A percentile compares a stretch with the other conserved stretches of the same genome.
Conservation (phyloP, 2,329 filamentous ascomycete genomes). For the Fusarium sp. region DNA sequence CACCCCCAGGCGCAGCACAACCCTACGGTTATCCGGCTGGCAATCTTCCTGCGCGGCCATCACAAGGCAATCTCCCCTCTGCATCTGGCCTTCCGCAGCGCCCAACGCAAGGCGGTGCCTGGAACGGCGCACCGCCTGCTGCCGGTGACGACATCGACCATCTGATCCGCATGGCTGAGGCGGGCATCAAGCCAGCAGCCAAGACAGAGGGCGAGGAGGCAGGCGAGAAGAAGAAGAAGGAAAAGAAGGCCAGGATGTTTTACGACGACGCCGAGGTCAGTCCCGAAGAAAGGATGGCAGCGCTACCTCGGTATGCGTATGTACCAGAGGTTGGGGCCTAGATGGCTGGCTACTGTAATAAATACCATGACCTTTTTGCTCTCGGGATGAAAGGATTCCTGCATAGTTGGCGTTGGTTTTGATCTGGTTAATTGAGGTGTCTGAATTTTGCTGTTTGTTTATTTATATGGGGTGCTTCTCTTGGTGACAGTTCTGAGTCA, state of each 20-base stretch:
- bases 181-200: slow-evolving; percentile 61
- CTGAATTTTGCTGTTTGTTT: slow-evolving; percentile 12
- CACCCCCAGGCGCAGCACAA: slow-evolving; percentile 33
- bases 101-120: slow-evolving; percentile 50
- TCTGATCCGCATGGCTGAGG: slow-evolving; percentile 71
- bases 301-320: slow-evolving; percentile 78
- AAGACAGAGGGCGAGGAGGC: slow-evolving; percentile 52
- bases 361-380: neutral
- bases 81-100: slow-evolving; percentile 57
- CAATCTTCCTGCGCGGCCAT: slow-evolving; percentile 57
- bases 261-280: slow-evolving; percentile 83
- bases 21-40: slow-evolving; percentile 51
- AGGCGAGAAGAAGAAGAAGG: slow-evolving; percentile 71
- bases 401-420: slow-evolving; percentile 44
- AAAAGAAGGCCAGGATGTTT: slow-evolving; percentile 76
- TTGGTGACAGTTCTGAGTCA: neutral
- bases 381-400: slow-evolving; percentile 27
- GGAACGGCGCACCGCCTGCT: slow-evolving; percentile 43
- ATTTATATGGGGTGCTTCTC: neutral
- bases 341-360: neutral
- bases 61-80: slow-evolving; percentile 49
- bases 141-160: slow-evolving; percentile 70
- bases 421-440: slow-evolving; percentile 40
- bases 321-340: slow-evolving; percentile 41
- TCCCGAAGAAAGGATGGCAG: slow-evolving; percentile 89